A percentile compares a stretch with the other conserved stretches of the same genome.
These are phyloP conservation scores for Amanita subjunquillea DNA, from an alignment of 768 basidiomycete species.

Conservation along the genomic window DNA sequence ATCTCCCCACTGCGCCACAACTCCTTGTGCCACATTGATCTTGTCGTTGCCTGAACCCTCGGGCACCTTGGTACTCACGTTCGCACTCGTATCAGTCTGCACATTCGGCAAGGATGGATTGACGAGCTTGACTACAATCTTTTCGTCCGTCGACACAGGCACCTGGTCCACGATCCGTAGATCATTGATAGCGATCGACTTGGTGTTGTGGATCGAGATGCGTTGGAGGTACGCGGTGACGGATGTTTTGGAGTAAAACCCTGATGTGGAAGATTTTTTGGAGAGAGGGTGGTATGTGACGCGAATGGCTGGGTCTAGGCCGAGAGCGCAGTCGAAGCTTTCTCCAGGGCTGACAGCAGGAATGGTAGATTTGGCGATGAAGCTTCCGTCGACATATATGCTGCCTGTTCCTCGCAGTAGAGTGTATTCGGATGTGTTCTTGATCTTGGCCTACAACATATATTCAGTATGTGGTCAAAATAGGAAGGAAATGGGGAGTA, in stretches of 20 bases:
- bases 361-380: too few relatives aligned
- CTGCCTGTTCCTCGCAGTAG: too few relatives aligned
- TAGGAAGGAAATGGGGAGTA: too few relatives aligned
- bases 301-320: too few relatives aligned
- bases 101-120: conserved; percentile 13
- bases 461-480: too few relatives aligned
- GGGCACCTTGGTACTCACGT: not conserved
- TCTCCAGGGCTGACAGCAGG: too few relatives aligned
- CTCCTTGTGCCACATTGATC: conserved; percentile 14
- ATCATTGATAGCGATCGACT: conserved; percentile 12
- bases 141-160: conserved; percentile 22
- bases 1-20: conserved; percentile 21
- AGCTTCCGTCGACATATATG: too few relatives aligned
- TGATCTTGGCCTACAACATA: too few relatives aligned
- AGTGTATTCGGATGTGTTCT: too few relatives aligned
- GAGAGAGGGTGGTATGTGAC: too few relatives aligned
- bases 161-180: conserved; percentile 26
- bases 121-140: conserved; percentile 21
- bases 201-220: conserved; percentile 27
- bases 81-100: not conserved
- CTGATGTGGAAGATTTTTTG: conserved; percentile 21
- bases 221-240: conserved; percentile 21
- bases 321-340: too few relatives aligned
- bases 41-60: conserved; percentile 5
- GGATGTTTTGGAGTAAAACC: conserved; percentile 22